Evolutionary conservation across 805 yeast genomes (phyloP).

Genomic region (Candida maris): DNA sequence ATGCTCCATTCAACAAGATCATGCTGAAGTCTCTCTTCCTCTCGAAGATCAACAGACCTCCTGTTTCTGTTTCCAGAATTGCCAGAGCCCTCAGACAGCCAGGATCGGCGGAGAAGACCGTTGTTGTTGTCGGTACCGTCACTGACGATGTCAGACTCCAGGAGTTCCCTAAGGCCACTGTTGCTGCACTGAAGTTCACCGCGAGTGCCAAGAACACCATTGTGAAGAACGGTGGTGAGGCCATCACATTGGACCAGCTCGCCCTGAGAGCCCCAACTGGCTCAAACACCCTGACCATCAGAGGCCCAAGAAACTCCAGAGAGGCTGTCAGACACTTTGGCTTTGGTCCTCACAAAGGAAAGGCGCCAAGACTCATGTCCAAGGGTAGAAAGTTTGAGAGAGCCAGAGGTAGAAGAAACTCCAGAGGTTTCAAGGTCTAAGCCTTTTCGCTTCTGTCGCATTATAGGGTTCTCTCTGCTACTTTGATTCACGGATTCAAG

Average conservation of each 20-base stretch:
- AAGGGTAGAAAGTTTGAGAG: constrained; percentile 99
- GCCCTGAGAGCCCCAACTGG: constrained; percentile 99
- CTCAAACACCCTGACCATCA: constrained; percentile 93
- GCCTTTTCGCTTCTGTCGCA: constrained; percentile 14
- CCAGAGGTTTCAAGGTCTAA: constrained; percentile 99
- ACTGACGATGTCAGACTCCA: constrained; percentile 95
- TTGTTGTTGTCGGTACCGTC: constrained; percentile 99
- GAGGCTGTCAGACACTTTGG: constrained; percentile 99
- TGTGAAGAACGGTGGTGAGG: constrained; percentile 98
- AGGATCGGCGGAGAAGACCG: constrained; percentile 85
- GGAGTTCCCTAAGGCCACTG: constrained; percentile 93
- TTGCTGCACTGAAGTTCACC: constrained; percentile 99
- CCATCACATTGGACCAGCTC: constrained; percentile 97
- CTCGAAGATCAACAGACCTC: constrained; percentile 99
- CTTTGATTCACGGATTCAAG: background rate
- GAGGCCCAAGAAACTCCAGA: constrained; percentile 99
- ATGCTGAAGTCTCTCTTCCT: constrained; percentile 91
- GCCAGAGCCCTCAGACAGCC: constrained; percentile 74
- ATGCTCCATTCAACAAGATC: constrained; percentile 98
- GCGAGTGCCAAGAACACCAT: constrained; percentile 98
- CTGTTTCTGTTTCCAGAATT: constrained; percentile 93
- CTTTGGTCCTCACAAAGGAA: constrained; percentile 99
- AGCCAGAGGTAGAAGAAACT: constrained; percentile 99
- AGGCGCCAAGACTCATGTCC: constrained; percentile 97
- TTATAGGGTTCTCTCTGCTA: background rate